These are phyloP conservation scores for Akebia trifoliata DNA, from an alignment of 164 flowering plant species.

Conservation along the genomic window DNA sequence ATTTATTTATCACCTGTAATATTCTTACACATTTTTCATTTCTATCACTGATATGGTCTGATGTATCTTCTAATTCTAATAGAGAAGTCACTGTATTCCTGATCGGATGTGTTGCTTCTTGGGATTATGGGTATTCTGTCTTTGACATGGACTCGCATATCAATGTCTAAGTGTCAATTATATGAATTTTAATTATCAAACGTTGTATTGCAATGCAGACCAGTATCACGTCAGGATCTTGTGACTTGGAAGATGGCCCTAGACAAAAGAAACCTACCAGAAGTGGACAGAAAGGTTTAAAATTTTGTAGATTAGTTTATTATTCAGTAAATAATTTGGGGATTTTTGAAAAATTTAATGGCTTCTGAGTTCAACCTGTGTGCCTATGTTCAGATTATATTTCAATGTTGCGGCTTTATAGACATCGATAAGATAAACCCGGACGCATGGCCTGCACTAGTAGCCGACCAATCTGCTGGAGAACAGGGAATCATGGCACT, in stretches of 20 bases:
- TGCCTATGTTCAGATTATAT: constrained; percentile 43
- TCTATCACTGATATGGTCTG: too few species aligned
- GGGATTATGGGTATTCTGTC: too few species aligned
- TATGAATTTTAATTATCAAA: too few species aligned
- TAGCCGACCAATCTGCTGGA: constrained; percentile 78
- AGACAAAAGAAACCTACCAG: constrained; percentile 76
- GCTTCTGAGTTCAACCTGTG: neutral
- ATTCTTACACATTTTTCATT: too few species aligned
- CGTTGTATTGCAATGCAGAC: too few species aligned
- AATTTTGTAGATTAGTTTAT: neutral
- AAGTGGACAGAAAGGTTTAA: constrained; percentile 83
- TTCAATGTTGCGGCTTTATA: constrained; percentile 69
- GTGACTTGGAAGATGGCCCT: constrained; percentile 96
- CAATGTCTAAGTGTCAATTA: too few species aligned
- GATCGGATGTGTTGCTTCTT: too few species aligned
- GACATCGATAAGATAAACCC: constrained; percentile 85
- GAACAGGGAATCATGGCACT: constrained; percentile 82
- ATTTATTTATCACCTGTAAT: too few species aligned
- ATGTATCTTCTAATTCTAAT: too few species aligned
- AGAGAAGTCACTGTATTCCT: too few species aligned
- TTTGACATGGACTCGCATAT: too few species aligned
- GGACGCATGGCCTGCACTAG: constrained; percentile 94
- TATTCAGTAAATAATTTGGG: constrained; percentile 1
- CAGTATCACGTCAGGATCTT: constrained; percentile 95
- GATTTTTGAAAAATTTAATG: neutral